Base-by-base conservation (phyloP, 805 yeast genomes). In the Scheffersomyces stipitis region DNA sequence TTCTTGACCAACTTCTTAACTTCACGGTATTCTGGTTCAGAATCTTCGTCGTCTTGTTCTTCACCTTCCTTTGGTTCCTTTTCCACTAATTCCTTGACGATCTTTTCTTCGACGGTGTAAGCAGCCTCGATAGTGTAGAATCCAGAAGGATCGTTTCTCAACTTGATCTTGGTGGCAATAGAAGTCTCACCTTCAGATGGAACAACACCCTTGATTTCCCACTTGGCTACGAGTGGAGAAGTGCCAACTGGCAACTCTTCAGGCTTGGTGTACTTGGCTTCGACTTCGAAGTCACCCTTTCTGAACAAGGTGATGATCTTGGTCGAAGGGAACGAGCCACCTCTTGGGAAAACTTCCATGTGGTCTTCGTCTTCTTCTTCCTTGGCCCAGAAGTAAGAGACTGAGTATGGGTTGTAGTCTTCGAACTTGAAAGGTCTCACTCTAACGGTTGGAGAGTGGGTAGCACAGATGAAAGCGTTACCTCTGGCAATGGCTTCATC, bases 401-500 rank as follows among this genome's bases (percentile, higher is more conserved):
- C 96, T 18, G 96, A 81, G 80, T 79, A 79, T 58, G 81, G 84
- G 80, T 90, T 91, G 64, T 81, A 71, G 66, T 93, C 99, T 74
- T 91, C 96, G 63, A 90, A 93, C 73, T 91, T 91, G 84, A 93
- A 93, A 51, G 96, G 96, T 72, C 98, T 86, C 36, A 93, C 99
- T 74, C 99, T 86, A 57, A 93, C 81, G 49, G 97, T 90, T 69
- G 99, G 99, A 24, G 98, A 91, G 77, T 90, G 98, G 73, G 89
- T 86, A 52, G 99, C 99, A 69, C 99, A 93, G 59, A 93, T 86
- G 71, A 93, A 93, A 33, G 99, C 96, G 56, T 96, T 95, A 75
- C 99, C 99, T 69, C 91, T 87, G 39, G 99, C 98, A 64, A 91
- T 85, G 46, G 99, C 96, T 78, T 93, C 99, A 64, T 93, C 99